Base-by-base conservation (phyloP, 305 asterid species). In the Fraxinus platypoda region DNA sequence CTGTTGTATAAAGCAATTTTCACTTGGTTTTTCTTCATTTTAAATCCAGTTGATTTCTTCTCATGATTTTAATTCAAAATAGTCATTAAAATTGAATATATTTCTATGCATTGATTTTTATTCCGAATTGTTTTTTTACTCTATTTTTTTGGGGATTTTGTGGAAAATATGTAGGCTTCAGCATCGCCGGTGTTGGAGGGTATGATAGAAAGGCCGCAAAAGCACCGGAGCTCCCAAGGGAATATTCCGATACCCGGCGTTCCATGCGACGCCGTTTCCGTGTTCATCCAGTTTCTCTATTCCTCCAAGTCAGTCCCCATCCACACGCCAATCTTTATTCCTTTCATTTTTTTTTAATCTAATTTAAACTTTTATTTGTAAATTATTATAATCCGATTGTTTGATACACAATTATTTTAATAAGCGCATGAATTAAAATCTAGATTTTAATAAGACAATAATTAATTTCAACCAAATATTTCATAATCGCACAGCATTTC, bases 171-270 rank as follows among this genome's bases (percentile, higher is more conserved):
- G 71, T 81, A 95, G 98, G 97, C 94, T n/a, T 83, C 94, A 5
- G 97, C 94, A 19, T 92, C 98, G 64, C 87, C 94, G 73, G 97
- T 95, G 82, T 85, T 95, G 88, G 98, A 95, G 84, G 91, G 86
- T 88, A 88, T 95, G 17, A 82, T 94, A 12, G 97, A 92, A 86
- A 84, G 88, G 91, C 92, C 93, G 81, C 87, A 82, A 25, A 91
- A 92, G 91, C 86, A 83, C 70, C 91, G 92, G 86, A 89, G 83
- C 78, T 68, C 87, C 80, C 90, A 88, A 8, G 87, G 86, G 86
- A 88, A 90, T 13, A 83, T 95, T 75, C 83, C 92, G 31, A 90
- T 95, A 3, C 88, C 87, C 74, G 98, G 98, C 72, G 98, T 95
- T 23, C 98, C 98, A 0, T 88, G 89, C 90, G 94, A 91, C 81